A percentile compares a stretch with the other conserved stretches of the same genome.
Evolutionary conservation across 306 rosid species (phyloP).

Genomic region (Erythrophleum fordii): DNA sequence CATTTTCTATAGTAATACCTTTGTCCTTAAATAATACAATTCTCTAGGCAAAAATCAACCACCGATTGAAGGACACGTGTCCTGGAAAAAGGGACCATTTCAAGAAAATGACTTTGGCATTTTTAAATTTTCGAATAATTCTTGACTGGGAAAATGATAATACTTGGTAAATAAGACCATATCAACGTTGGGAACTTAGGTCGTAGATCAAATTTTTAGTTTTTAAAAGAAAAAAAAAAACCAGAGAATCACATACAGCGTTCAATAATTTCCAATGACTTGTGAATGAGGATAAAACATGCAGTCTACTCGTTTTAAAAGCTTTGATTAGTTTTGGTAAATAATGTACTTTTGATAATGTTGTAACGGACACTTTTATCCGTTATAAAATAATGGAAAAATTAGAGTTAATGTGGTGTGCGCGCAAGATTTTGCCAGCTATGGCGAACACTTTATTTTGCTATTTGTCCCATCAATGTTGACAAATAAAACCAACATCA

Average conservation of each 20-base stretch:
- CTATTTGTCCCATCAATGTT: conserved; percentile 29
- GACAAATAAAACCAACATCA: conserved; percentile 18
- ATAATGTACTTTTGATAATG: not conserved
- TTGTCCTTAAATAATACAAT: too few species aligned
- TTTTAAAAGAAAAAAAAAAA: too few species aligned
- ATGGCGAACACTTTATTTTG: conserved; percentile 13
- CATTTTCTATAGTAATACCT: too few species aligned
- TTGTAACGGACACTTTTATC: not conserved
- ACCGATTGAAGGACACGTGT: too few species aligned
- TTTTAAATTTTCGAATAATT: not conserved
- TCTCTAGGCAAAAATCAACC: too few species aligned
- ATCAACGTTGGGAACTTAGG: too few species aligned
- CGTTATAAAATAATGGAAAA: conserved; percentile 8
- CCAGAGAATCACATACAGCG: too few species aligned
- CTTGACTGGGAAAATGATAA: too few species aligned
- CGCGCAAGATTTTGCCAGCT: conserved; percentile 35
- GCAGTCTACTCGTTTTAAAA: not conserved
- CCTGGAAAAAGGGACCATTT: not conserved
- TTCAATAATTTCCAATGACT: too few species aligned
- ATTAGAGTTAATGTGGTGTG: not conserved
- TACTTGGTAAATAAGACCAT: too few species aligned
- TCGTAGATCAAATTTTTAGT: too few species aligned
- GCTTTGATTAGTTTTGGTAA: conserved; percentile 1
- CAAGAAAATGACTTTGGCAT: not conserved
- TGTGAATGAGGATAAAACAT: not conserved